Conservation (phyloP, 2,329 filamentous ascomycete genomes). For the Clarireedia sp. region DNA sequence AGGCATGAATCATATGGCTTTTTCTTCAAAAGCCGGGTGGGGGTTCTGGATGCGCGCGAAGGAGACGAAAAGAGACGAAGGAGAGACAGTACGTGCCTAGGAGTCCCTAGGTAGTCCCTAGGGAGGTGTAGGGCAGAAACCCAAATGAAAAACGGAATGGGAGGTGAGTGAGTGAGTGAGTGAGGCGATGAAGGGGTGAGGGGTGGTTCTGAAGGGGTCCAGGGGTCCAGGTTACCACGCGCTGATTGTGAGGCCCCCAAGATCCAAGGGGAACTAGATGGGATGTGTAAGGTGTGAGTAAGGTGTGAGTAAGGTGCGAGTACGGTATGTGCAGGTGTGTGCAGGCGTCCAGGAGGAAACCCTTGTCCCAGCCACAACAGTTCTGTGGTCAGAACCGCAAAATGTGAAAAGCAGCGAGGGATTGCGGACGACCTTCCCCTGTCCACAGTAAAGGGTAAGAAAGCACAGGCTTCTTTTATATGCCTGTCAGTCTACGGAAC, state of each 20-base stretch:
- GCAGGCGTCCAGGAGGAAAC: background rate
- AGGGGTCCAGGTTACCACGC: conserved; percentile 12
- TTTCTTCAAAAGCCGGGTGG: no score
- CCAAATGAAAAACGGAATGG: no score
- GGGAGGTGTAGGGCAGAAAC: no score
- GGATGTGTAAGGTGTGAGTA: no score
- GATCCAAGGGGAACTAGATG: background rate
- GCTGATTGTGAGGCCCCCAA: conserved; percentile 3
- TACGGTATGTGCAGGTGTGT: background rate
- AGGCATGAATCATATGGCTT: no score
- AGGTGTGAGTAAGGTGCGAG: no score
- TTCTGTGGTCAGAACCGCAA: background rate
- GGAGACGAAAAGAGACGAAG: no score
- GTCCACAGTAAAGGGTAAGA: background rate
- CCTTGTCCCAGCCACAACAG: conserved; percentile 14
- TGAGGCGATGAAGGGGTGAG: conserved; percentile 7
- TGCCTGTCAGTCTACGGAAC: background rate
- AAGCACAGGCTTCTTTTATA: conserved; percentile 4
- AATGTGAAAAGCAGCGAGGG: conserved; percentile 4
- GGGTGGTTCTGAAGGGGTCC: background rate
- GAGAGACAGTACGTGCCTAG: no score
- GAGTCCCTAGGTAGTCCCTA: no score
- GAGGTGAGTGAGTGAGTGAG: background rate
- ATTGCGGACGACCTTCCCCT: background rate
- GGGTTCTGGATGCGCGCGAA: no score